Evolutionary conservation across 2,329 filamentous ascomycete genomes (phyloP), one percentile per base, ranked within the genome.

Genomic region (Aspergillus fructus): DNA sequence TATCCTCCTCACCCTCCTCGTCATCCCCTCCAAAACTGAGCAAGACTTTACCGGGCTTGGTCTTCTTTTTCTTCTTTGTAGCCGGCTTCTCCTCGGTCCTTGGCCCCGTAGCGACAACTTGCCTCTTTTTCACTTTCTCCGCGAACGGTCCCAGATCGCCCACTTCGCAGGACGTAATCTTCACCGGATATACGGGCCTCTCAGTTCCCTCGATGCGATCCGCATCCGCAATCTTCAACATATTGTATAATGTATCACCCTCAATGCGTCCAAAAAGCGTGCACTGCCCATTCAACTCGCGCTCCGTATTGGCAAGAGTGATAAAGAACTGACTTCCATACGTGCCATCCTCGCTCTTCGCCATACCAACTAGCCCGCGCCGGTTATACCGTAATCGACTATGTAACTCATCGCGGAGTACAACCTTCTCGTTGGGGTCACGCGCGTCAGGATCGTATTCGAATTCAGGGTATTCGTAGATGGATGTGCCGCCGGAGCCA

Each of bases 261-360:
- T 90, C 91, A 45, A 99, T 84, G 56, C 94, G 83, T 17, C 94
- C 94, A 78, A 99, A 97, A 73, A 97, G 78, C 0, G 94, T 97
- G 74, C 97, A 97, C 76, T 90, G 91, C 51, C 89, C 89, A 65
- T 89, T 91, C 68, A 99, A 74, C 78, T 97, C 92, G 24, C 91
- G 87, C 23, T 93, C 82, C 70, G 89, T 92, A 54, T 81, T 80
- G 62, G 86, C 92, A 53, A 99, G 77, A 0, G 94, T 97, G 60
- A 99, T 88, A 79, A 99, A 99, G 81, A 97, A 97, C 75, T 99
- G 94, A 73, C 91, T 96, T 34, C 91, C 90, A 77, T 97, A 97
- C 54, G 90, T 90, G 46, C 92, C 88, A 59, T 77, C 76, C 52
- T 78, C 76, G 41, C 74, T 76, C 74, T 97, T 97, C 27, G 94